Evolutionary conservation across 2,329 filamentous ascomycete genomes (phyloP), one percentile per base, ranked within the genome.

Genomic region (Ophiostoma sp.): DNA sequence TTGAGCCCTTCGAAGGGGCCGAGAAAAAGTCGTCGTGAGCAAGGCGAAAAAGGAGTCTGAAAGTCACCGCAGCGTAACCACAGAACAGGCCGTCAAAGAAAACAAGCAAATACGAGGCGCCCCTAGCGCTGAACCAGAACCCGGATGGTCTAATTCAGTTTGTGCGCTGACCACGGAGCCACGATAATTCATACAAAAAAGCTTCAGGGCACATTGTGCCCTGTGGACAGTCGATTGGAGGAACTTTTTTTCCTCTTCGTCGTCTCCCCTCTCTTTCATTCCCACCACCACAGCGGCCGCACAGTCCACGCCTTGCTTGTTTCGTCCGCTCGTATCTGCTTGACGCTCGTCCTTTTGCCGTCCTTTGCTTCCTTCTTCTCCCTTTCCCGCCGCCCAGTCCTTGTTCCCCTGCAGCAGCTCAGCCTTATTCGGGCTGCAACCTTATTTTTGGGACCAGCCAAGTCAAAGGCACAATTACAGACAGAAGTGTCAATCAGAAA

Each of bases 341-440:
- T 19, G 42, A 19, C 36, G n/a, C 33, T 64, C 59, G 59, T 11
- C 33, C n/a, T 31, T 31, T 68, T 42, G 48, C 17, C n/a, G 5
- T 22, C 12, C 50, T 9, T 11, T 7, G 1, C 6, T 25, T 22
- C 6, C 50, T 8, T 55, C 6, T 52, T 22, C 17, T n/a, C 15
- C 48, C 15, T 9, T 55, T 48, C 42, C 50, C 50, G 9, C 15
- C 22, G 39, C 25, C 42, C 25, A 22, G 31, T 19, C 4, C 25
- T 31, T 33, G 64, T 55, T 31, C 64, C 64, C 42, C 66, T 69
- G 66, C 66, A 69, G 28, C 19, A 69, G 45, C 66, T 52, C 66
- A 69, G 45, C 66, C 66, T 69, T 69, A 55, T 33, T 63, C 7
- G 39, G 42, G 64, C 25, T 48, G 64, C 39, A 48, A 50, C 39